Evolutionary conservation across 805 yeast species (phyloP).

Genomic region (Starmerella gropengiesseri): DNA sequence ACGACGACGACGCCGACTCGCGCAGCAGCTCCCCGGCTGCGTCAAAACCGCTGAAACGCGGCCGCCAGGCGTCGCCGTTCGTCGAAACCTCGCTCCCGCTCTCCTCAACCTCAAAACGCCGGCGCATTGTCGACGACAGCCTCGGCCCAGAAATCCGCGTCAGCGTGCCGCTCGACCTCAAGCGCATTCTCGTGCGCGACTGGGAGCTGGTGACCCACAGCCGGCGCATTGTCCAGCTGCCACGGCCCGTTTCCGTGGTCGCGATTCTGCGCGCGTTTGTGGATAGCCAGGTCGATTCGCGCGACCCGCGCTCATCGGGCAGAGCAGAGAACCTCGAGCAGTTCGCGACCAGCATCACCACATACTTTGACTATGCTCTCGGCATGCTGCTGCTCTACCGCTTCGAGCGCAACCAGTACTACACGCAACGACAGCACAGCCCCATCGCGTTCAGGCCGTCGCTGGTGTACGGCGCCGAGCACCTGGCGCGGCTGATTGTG

Average conservation of each 20-base stretch:
- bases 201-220: slow-evolving; percentile 88
- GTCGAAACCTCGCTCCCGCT: slow-evolving; percentile 1
- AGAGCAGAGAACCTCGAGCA: slow-evolving; percentile 49
- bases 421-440: slow-evolving; percentile 37
- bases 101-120: slow-evolving; percentile 15
- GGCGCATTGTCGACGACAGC: slow-evolving; percentile 32
- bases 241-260: slow-evolving; percentile 45
- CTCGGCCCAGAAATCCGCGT: slow-evolving; percentile 42
- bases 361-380: slow-evolving; percentile 64
- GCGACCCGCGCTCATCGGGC: slow-evolving; percentile 25
- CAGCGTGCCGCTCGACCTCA: slow-evolving; percentile 53
- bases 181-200: slow-evolving; percentile 70
- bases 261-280: slow-evolving; percentile 45
- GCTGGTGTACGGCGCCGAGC: slow-evolving; percentile 68
- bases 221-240: slow-evolving; percentile 56
- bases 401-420: slow-evolving; percentile 65
- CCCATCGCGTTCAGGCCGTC: slow-evolving; percentile 30
- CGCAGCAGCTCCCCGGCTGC: background rate
- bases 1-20: background rate
- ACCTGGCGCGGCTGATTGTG: slow-evolving; percentile 64
- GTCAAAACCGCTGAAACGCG: background rate
- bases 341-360: slow-evolving; percentile 54
- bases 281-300: background rate
- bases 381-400: slow-evolving; percentile 62
- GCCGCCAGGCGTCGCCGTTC: background rate